Conservation (phyloP, 2,329 filamentous ascomycete species). For the Phialophora chinensis region DNA sequence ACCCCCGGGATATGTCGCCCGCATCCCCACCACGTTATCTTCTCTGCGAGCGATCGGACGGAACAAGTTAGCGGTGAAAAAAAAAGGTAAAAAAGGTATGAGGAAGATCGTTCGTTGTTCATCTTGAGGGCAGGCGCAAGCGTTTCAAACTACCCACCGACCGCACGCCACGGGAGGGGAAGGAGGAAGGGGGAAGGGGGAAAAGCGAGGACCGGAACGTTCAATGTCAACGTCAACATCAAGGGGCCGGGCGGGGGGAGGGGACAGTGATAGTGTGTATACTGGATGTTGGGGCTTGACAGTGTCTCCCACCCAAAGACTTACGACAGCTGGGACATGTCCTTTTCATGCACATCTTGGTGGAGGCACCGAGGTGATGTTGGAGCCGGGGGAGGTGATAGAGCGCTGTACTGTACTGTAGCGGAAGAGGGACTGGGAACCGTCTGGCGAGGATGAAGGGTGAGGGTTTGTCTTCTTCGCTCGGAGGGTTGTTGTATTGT, state of each 20-base stretch:
- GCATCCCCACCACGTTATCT: constrained; percentile 61
- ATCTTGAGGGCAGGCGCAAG: constrained; percentile 7
- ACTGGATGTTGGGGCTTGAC: background rate
- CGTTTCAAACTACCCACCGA: background rate
- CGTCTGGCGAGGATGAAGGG: background rate
- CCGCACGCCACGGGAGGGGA: too few species aligned
- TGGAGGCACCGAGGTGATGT: background rate
- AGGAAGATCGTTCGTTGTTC: background rate
- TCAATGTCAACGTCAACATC: background rate
- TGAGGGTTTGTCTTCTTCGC: background rate
- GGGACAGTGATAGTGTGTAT: background rate
- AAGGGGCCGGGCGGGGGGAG: background rate
- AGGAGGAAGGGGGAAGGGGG: too few species aligned
- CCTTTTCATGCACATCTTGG: constrained; percentile 59
- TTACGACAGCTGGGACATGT: constrained; percentile 59
- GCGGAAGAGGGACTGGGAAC: background rate
- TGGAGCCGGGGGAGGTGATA: background rate
- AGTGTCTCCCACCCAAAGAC: constrained; percentile 27
- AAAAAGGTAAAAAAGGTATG: constrained; percentile 9
- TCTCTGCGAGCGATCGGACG: constrained; percentile 46
- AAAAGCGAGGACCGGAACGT: too few species aligned
- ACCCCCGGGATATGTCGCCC: constrained; percentile 59
- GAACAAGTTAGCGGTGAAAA: background rate
- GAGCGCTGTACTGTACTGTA: background rate
- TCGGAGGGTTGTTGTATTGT: background rate